A percentile compares a stretch with the other conserved stretches of the same genome.
Conservation (phyloP, 768 basidiomycete genomes). For the Leccinum uliginosum region DNA sequence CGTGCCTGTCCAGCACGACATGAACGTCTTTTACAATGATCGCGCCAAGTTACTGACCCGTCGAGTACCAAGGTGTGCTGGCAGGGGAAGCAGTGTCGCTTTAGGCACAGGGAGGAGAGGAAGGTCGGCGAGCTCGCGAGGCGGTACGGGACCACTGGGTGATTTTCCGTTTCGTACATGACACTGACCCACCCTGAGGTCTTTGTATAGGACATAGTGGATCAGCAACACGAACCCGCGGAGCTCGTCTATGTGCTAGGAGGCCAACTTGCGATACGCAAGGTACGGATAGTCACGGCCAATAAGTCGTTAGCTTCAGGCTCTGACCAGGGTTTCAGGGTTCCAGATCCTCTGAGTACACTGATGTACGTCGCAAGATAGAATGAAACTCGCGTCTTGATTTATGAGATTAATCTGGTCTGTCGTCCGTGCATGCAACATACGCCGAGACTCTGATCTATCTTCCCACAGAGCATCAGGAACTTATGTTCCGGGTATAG, state of each 20-base stretch:
- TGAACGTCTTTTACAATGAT: slow-evolving; percentile 68
- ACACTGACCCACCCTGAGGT: not conserved
- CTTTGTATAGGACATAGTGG: slow-evolving; percentile 33
- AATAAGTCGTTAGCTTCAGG: not conserved
- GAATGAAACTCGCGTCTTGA: slow-evolving; percentile 43
- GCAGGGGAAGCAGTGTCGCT: slow-evolving; percentile 52
- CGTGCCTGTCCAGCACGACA: slow-evolving; percentile 40
- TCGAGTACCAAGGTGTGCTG: slow-evolving; percentile 70
- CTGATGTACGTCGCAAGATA: slow-evolving; percentile 73
- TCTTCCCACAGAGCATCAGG: slow-evolving; percentile 42
- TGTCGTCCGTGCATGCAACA: slow-evolving; percentile 5
- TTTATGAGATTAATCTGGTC: slow-evolving; percentile 75
- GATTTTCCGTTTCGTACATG: not conserved
- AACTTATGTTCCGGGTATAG: slow-evolving; percentile 85
- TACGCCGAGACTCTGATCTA: not conserved
- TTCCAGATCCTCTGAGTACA: slow-evolving; percentile 68
- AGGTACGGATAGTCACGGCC: slow-evolving; percentile 42
- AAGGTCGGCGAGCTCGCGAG: slow-evolving; percentile 70
- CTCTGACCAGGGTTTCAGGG: slow-evolving; percentile 45
- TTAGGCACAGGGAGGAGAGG: slow-evolving; percentile 56
- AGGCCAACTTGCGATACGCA: slow-evolving; percentile 62
- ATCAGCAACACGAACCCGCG: slow-evolving; percentile 60
- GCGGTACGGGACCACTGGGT: slow-evolving; percentile 65
- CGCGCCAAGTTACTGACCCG: slow-evolving; percentile 67
- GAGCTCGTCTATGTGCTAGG: slow-evolving; percentile 64